Base-by-base conservation (phyloP, 306 rosid genomes). In the Acacia crassicarpa region DNA sequence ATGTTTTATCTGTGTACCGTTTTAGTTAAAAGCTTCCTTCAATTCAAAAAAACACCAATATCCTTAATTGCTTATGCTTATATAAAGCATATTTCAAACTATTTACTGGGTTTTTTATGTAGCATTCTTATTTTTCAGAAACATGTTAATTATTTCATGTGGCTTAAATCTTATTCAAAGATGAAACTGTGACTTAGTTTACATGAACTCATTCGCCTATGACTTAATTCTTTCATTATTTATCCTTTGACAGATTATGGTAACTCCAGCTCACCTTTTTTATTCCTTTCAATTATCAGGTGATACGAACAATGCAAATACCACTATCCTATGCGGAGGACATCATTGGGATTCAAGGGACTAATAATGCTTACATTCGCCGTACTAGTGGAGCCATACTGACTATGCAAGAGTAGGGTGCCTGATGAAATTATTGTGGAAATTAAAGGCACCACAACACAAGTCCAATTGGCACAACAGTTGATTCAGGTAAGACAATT, bases 301-400 rank as follows among this genome's bases (percentile, higher is more conserved):
- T 95, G 63, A 84, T 94, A 23, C 99, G 93, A 88, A 95, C 99
- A 59, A 92, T 95, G 98, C 98, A 93, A 91, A 89, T 95, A 82
- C 99, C 99, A 66, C 84, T 95, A 23, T 92, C 99, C 68, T 95
- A 92, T 74, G 99, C 98, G 0, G 99, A 95, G 88, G 97, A 92
- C 84, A 95, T 95, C 67, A 94, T 95, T 78, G 99, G 99, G 66
- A 80, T 92, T 82, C 97, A 93, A 88, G 99, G 99, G 81, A 77
- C 93, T 45, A 95, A 89, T 84, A 93, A 93, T 67, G 99, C 92
- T 73, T 94, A 84, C 87, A 93, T 95, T 81, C 98, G 98, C n/a
- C 93, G 94, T 23, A 90, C 91, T 67, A 95, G 99, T 67, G 98
- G 99, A 78, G 98, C 98, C 85, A 85, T 91, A 81, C 83, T 95